A percentile compares a stretch with the other conserved stretches of the same genome.
Evolutionary conservation across 169 alveolate genomes (phyloP).

Genomic region (Plasmodium coatneyi): DNA sequence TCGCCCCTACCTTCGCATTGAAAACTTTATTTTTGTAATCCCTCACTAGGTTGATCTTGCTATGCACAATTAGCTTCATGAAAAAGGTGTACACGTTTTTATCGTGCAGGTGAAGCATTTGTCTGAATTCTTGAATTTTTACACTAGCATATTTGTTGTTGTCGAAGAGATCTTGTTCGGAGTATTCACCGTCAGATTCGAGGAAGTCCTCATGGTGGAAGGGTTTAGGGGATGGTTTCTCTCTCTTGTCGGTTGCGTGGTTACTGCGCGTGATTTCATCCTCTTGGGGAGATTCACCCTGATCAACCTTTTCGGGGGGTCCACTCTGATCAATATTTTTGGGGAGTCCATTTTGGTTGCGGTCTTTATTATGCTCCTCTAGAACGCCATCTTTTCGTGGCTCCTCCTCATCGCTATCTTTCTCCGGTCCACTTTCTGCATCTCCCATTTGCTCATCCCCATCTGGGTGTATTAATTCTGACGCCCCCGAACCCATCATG

Average conservation of each 20-base stretch:
- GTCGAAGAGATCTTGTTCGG: slow-evolving; percentile 60
- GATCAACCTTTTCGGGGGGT: background rate
- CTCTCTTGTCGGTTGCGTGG: background rate
- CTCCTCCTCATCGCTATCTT: background rate
- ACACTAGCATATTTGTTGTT: slow-evolving; percentile 68
- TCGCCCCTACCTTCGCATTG: slow-evolving; percentile 22
- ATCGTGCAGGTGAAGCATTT: slow-evolving; percentile 29
- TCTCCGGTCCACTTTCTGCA: background rate
- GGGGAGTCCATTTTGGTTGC: background rate
- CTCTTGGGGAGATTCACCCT: background rate
- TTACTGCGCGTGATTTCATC: background rate
- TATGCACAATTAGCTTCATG: slow-evolving; percentile 43
- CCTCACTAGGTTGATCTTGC: slow-evolving; percentile 32
- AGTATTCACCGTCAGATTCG: slow-evolving; percentile 14
- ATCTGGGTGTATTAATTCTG: background rate
- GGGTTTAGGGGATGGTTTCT: background rate
- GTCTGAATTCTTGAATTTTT: slow-evolving; percentile 28
- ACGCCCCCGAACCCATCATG: background rate
- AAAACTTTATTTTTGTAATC: slow-evolving; percentile 29
- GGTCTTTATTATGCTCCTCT: background rate
- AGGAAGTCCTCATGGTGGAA: background rate
- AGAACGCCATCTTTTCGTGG: background rate
- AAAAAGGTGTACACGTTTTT: slow-evolving; percentile 37
- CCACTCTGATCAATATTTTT: background rate
- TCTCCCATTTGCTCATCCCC: background rate